These are phyloP conservation scores for Mucor racemosus DNA, from an alignment of 371 early-diverging fungal species.

Conservation along the genomic window DNA sequence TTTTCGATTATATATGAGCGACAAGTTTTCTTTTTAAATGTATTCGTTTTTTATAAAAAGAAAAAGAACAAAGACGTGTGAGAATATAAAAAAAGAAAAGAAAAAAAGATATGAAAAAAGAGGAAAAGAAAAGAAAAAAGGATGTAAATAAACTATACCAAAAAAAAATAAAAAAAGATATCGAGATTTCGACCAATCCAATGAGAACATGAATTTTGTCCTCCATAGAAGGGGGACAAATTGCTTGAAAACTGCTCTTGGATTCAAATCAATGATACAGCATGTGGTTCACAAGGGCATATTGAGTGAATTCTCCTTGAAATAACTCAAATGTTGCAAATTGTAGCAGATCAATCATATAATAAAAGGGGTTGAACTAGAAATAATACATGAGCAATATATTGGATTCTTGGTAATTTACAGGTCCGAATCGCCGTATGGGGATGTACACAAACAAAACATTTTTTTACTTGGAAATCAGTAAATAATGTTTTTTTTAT, in stretches of 20 bases:
- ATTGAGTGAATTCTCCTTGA: too few species aligned
- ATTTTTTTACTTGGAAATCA: too few species aligned
- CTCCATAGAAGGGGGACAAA: not conserved
- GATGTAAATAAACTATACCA: not conserved
- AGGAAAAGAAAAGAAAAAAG: not conserved
- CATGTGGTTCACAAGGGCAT: too few species aligned
- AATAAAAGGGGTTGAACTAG: too few species aligned
- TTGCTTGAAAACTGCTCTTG: not conserved
- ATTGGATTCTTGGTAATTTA: too few species aligned
- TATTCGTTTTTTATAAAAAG: not conserved
- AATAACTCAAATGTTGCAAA: too few species aligned
- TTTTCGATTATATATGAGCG: not conserved
- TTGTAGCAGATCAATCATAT: too few species aligned
- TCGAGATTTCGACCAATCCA: slow-evolving; percentile 1
- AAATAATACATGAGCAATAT: too few species aligned
- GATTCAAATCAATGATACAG: not conserved
- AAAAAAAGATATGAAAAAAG: not conserved
- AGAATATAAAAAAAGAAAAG: not conserved
- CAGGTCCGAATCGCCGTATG: too few species aligned
- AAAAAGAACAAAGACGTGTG: not conserved
- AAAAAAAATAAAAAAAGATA: not conserved
- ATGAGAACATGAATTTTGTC: not conserved
- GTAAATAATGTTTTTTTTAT: not conserved
- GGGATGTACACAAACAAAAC: too few species aligned
- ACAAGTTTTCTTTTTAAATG: not conserved